These are phyloP conservation scores for Phytophthora cryptogea DNA, from an alignment of 352 stramenopile species.

Conservation along the genomic window DNA sequence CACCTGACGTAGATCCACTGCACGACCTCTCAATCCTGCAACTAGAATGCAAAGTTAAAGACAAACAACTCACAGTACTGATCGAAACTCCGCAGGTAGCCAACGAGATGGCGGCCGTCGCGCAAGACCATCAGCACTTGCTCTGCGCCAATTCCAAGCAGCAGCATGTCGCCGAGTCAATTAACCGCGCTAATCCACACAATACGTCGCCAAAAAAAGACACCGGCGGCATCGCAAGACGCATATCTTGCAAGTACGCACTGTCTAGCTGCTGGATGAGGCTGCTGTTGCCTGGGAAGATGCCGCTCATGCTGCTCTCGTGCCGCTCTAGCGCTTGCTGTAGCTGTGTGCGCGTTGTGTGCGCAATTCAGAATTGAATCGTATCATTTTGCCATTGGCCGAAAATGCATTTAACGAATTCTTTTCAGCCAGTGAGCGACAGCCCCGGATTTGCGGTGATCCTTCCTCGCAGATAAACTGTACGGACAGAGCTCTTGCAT, in stretches of 20 bases:
- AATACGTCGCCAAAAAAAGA: conserved; percentile 4
- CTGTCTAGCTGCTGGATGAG: conserved; percentile 87
- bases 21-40: neutral
- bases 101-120: conserved; percentile 95
- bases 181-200: conserved; percentile 1
- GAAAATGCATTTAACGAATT: conserved; percentile 8
- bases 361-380: conserved; percentile 28
- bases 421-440: conserved; percentile 26
- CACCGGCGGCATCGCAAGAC: neutral
- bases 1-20: neutral
- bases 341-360: neutral
- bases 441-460: conserved; percentile 33
- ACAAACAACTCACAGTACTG: conserved; percentile 71
- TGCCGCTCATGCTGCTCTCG: conserved; percentile 60
- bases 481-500: conserved; percentile 16
- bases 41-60: neutral
- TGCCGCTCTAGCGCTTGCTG: conserved; percentile 5
- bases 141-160: conserved; percentile 46
- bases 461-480: conserved; percentile 28
- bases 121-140: conserved; percentile 93
- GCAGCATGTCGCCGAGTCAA: conserved; percentile 10
- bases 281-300: conserved; percentile 82
- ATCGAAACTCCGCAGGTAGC: conserved; percentile 89
- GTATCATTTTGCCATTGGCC: conserved; percentile 15
- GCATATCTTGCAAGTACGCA: conserved; percentile 33